Percentiles rank a stretch among this genome's conserved stretches.
Conservation (phyloP, 2,329 filamentous ascomycete genomes). For the Ophiostoma piceae region DNA sequence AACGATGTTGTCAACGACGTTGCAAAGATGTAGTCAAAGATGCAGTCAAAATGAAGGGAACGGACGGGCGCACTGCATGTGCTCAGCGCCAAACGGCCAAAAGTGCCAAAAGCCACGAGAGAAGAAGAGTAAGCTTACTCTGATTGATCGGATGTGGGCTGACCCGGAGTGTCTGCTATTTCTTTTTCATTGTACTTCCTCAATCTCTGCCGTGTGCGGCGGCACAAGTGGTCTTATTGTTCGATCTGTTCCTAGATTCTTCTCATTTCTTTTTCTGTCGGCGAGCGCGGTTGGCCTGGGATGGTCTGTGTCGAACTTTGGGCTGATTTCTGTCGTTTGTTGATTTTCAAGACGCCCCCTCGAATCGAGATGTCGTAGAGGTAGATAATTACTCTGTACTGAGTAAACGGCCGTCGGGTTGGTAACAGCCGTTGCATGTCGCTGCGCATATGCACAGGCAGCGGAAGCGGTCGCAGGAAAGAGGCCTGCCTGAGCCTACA, state of each 20-base stretch:
- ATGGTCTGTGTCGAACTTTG: neutral
- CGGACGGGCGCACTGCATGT: neutral
- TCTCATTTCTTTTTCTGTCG: slow-evolving; percentile 11
- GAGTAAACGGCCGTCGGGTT: neutral
- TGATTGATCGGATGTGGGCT: neutral
- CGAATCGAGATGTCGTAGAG: neutral
- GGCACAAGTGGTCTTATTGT: neutral
- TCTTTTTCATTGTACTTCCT: neutral
- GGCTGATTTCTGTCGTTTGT: neutral
- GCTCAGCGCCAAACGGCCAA: neutral
- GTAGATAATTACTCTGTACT: too few species aligned
- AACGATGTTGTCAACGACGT: neutral
- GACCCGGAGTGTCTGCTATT: neutral
- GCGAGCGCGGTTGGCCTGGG: neutral
- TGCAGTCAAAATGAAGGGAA: neutral
- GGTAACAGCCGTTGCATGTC: slow-evolving; percentile 10
- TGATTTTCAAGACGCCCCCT: neutral
- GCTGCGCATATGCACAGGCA: neutral
- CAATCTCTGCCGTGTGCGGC: neutral
- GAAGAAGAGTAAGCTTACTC: neutral
- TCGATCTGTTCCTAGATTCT: neutral
- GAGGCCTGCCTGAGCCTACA: neutral
- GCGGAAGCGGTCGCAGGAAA: slow-evolving; percentile 14
- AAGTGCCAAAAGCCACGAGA: neutral
- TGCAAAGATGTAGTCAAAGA: too few species aligned